Percentiles rank a stretch among this genome's conserved stretches.
Conservation (phyloP, 2,329 filamentous ascomycete species). For the Curvularia sp. region DNA sequence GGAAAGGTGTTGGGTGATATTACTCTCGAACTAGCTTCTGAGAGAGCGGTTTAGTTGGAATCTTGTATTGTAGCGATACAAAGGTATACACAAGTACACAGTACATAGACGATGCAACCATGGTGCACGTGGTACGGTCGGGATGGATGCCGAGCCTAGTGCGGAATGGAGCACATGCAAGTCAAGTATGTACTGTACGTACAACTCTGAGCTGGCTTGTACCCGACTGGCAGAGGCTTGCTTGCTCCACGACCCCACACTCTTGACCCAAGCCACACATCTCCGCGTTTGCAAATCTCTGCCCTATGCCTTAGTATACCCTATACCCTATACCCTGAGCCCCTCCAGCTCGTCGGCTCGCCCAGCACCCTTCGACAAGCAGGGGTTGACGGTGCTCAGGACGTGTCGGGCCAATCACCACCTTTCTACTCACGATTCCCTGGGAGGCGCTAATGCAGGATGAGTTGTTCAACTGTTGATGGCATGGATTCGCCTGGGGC, state of each 20-base stretch:
- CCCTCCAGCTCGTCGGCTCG: slow-evolving; percentile 18
- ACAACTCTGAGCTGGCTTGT: too few relatives aligned
- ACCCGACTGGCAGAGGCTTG: neutral
- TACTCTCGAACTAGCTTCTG: too few relatives aligned
- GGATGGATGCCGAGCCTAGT: neutral
- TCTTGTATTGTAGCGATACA: too few relatives aligned
- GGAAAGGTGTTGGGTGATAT: neutral
- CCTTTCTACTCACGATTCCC: slow-evolving; percentile 27
- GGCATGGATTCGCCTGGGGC: slow-evolving; percentile 36
- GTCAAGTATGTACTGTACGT: too few relatives aligned
- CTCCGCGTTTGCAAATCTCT: neutral
- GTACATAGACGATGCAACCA: too few relatives aligned
- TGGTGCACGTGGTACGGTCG: slow-evolving; percentile 1
- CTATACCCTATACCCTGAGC: slow-evolving; percentile 8
- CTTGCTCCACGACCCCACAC: neutral
- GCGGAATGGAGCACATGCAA: neutral
- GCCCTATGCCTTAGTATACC: neutral
- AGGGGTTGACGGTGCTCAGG: slow-evolving; percentile 14
- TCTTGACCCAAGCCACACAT: neutral
- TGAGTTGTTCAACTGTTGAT: slow-evolving; percentile 49
- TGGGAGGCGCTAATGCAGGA: slow-evolving; percentile 49
- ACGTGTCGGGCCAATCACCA: slow-evolving; percentile 34
- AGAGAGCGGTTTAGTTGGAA: too few relatives aligned
- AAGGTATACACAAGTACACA: too few relatives aligned
- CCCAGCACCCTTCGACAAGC: slow-evolving; percentile 11